phyloP scores from a whole-genome alignment of 2,329 filamentous ascomycete species.

The Tothia fuscella region DNA sequence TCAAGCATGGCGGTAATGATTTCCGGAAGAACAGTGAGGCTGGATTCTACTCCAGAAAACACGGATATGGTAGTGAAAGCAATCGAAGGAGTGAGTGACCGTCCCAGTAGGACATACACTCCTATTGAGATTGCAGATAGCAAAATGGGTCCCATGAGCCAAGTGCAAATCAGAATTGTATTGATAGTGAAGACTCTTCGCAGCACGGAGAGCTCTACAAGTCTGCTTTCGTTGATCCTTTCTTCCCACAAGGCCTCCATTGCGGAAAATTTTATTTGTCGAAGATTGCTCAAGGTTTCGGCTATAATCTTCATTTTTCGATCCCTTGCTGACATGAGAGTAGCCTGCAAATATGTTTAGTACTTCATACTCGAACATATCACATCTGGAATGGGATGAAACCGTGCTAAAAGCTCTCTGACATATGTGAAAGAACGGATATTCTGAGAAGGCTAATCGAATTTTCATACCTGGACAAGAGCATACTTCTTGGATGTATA shows the following conservation, averaged over 20 bases:
- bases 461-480: constrained; percentile 43
- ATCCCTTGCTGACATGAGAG: constrained; percentile 63
- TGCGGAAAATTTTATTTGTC: constrained; percentile 75
- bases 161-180: constrained; percentile 27
- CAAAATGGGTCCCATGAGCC: constrained; percentile 59
- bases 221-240: constrained; percentile 52
- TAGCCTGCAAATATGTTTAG: neutral
- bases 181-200: constrained; percentile 57
- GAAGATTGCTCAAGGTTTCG: constrained; percentile 65
- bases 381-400: neutral
- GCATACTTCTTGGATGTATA: constrained; percentile 54
- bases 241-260: constrained; percentile 63
- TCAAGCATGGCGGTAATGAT: constrained; percentile 59
- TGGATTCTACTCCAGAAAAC: constrained; percentile 61
- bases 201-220: constrained; percentile 53
- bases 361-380: neutral
- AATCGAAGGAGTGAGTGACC: constrained; percentile 54
- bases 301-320: constrained; percentile 63
- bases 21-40: constrained; percentile 48
- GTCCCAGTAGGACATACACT: constrained; percentile 53
- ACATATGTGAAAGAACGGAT: neutral
- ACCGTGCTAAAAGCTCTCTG: neutral
- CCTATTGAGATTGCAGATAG: constrained; percentile 60
- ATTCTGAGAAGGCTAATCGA: neutral
- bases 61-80: constrained; percentile 69